These are phyloP conservation scores for Mycena crocata DNA, from an alignment of 768 basidiomycete genomes.

Conservation along the genomic window DNA sequence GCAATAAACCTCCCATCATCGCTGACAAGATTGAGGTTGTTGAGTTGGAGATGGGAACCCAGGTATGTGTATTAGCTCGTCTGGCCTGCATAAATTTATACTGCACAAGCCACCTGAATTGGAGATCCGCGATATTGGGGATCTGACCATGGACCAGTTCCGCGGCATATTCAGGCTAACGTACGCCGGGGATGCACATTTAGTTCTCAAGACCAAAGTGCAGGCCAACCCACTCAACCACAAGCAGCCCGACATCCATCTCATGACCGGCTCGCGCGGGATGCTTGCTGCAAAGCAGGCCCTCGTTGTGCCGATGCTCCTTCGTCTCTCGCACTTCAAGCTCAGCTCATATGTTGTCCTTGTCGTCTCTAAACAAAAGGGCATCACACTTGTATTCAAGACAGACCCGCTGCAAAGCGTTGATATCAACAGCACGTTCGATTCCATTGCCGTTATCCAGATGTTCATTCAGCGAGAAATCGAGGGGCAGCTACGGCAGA, in stretches of 20 bases:
- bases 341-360: slow-evolving; percentile 97
- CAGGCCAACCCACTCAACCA: slow-evolving; percentile 98
- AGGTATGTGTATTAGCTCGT: slow-evolving; percentile 61
- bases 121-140: slow-evolving; percentile 97
- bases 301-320: slow-evolving; percentile 97
- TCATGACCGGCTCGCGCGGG: slow-evolving; percentile 84
- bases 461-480: slow-evolving; percentile 98
- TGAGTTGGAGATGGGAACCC: slow-evolving; percentile 98
- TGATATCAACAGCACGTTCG: slow-evolving; percentile 97
- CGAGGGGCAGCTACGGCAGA: slow-evolving; percentile 95
- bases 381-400: slow-evolving; percentile 99
- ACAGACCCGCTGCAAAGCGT: slow-evolving; percentile 98
- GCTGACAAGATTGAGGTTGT: slow-evolving; percentile 98
- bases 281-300: slow-evolving; percentile 96
- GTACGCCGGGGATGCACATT: slow-evolving; percentile 93
- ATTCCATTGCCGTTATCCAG: slow-evolving; percentile 97
- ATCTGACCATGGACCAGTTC: slow-evolving; percentile 95
- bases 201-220: slow-evolving; percentile 90
- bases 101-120: slow-evolving; percentile 89
- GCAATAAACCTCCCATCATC: slow-evolving; percentile 96
- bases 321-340: slow-evolving; percentile 94
- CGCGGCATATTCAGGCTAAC: slow-evolving; percentile 96
- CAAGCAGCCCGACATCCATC: slow-evolving; percentile 90
- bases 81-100: slow-evolving; percentile 4
- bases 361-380: slow-evolving; percentile 97